A percentile compares a stretch with the other conserved stretches of the same genome.
These are phyloP conservation scores for Penicillium sp. DNA, from an alignment of 2,329 filamentous ascomycete species.

Conservation along the genomic window DNA sequence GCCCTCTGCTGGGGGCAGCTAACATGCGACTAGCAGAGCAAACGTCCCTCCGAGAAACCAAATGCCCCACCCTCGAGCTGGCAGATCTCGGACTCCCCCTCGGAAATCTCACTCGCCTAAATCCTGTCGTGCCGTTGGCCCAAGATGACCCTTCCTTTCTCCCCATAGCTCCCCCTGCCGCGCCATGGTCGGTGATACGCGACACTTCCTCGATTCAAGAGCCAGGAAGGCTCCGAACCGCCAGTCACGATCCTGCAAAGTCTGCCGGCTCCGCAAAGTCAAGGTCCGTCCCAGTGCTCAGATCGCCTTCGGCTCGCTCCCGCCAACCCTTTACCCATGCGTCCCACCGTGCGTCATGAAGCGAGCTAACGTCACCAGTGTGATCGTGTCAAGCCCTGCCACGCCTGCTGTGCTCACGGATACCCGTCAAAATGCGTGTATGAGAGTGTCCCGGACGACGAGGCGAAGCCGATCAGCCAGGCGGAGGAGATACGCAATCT, in stretches of 20 bases:
- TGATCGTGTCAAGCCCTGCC: constrained; percentile 41
- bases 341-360: not conserved
- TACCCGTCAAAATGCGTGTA: constrained; percentile 42
- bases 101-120: constrained; percentile 31
- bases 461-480: constrained; percentile 36
- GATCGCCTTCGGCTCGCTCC: constrained; percentile 20
- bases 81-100: constrained; percentile 32
- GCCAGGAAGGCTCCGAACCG: constrained; percentile 31
- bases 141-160: constrained; percentile 15
- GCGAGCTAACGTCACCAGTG: constrained; percentile 31
- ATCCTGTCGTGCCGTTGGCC: constrained; percentile 32
- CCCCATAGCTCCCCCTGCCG: constrained; percentile 12
- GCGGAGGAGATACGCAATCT: constrained; percentile 40
- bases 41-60: not conserved
- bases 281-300: constrained; percentile 34
- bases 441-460: constrained; percentile 35
- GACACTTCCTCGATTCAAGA: constrained; percentile 21
- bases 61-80: constrained; percentile 8
- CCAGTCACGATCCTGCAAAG: constrained; percentile 41
- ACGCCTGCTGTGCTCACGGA: constrained; percentile 42
- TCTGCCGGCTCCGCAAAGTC: constrained; percentile 41
- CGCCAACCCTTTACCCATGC: constrained; percentile 5
- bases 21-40: not conserved
- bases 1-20: not conserved
- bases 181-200: constrained; percentile 23